Evolutionary conservation across 345 rosid genomes (phyloP).

Genomic region (Streptanthus diversifolius): DNA sequence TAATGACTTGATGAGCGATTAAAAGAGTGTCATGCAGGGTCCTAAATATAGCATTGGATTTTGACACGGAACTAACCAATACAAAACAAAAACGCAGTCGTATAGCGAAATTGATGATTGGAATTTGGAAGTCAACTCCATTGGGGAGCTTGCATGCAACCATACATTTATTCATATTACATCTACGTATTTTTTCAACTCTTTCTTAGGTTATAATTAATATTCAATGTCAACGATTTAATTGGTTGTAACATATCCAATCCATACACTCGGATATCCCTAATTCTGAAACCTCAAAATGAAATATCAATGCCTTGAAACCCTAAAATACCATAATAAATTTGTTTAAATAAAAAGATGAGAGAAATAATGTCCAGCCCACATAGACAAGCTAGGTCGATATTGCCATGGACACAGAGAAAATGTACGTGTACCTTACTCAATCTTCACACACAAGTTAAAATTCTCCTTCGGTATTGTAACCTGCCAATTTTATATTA

Average conservation of each 20-base stretch:
- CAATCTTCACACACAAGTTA: constrained; percentile 3
- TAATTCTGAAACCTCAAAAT: not conserved
- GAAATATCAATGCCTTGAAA: not conserved
- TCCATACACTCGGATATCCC: not conserved
- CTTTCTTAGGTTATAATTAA: not conserved
- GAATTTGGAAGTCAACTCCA: constrained; percentile 31
- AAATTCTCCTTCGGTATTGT: constrained; percentile 12
- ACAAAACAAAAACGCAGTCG: not conserved
- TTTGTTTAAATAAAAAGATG: not conserved
- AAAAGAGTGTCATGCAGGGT: constrained; percentile 1
- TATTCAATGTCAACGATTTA: not conserved
- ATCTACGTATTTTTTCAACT: not conserved
- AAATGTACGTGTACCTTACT: constrained; percentile 11
- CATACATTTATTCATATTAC: not conserved
- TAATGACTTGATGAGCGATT: not conserved
- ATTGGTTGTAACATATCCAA: constrained; percentile 6
- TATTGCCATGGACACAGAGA: not conserved
- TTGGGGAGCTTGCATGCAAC: constrained; percentile 27
- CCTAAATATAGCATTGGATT: not conserved
- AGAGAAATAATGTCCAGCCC: not conserved
- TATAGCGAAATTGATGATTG: not conserved
- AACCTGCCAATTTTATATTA: not conserved
- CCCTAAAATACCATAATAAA: not conserved
- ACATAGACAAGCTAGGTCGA: constrained; percentile 16
- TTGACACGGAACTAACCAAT: constrained; percentile 16